These are phyloP conservation scores for Colletotrichum eleusines DNA, from an alignment of 2,329 filamentous ascomycete species.

Conservation along the genomic window DNA sequence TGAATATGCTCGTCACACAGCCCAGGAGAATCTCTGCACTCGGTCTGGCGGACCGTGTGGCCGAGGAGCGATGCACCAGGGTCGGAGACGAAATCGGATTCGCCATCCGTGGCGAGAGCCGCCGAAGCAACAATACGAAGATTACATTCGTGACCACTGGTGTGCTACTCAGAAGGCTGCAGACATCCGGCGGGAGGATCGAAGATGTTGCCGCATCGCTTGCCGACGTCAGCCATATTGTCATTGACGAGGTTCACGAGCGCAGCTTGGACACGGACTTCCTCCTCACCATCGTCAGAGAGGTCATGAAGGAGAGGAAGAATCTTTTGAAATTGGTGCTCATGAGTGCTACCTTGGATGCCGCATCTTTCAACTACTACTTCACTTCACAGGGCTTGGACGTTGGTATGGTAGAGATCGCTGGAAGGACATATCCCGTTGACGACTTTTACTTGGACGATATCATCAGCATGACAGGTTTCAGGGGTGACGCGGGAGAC, in stretches of 20 bases:
- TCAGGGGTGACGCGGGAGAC: conserved; percentile 64
- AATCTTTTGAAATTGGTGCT: conserved; percentile 90
- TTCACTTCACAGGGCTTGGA: conserved; percentile 76
- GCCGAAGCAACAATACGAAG: conserved; percentile 78
- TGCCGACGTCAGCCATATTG: conserved; percentile 91
- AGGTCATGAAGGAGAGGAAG: conserved; percentile 79
- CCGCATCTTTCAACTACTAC: conserved; percentile 85
- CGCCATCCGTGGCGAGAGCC: conserved; percentile 90
- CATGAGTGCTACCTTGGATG: conserved; percentile 97
- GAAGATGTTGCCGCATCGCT: conserved; percentile 86
- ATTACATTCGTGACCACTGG: conserved; percentile 97
- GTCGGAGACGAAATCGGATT: conserved; percentile 94
- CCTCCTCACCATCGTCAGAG: conserved; percentile 85
- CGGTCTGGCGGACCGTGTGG: conserved; percentile 92
- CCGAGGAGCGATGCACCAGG: conserved; percentile 85
- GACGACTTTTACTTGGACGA: conserved; percentile 92
- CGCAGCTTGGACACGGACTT: conserved; percentile 96
- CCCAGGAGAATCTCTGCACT: conserved; percentile 94
- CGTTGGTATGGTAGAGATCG: conserved; percentile 87
- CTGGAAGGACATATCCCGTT: conserved; percentile 90
- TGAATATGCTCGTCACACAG: conserved; percentile 96
- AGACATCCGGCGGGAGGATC: conserved; percentile 84
- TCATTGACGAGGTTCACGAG: conserved; percentile 97
- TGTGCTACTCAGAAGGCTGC: conserved; percentile 89
- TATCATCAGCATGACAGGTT: conserved; percentile 83